phyloP scores from a whole-genome alignment of 352 stramenopile genomes.

The Globisporangium paddicum region DNA sequence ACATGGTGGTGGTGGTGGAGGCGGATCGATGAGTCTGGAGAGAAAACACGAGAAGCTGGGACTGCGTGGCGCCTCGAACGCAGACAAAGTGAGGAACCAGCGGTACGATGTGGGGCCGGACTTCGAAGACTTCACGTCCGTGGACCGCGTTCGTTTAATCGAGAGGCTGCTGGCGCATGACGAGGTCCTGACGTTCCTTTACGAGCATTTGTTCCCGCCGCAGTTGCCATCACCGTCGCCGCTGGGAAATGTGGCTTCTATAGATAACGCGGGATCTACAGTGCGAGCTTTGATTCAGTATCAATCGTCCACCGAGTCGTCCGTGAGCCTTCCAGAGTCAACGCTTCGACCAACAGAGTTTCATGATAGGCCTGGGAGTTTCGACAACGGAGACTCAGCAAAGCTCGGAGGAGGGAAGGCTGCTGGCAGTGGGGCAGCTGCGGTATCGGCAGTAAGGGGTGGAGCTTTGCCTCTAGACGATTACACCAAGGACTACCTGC shows the following conservation, averaged over 20 bases:
- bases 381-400: neutral
- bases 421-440: conserved; percentile 35
- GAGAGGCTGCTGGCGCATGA: conserved; percentile 74
- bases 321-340: conserved; percentile 18
- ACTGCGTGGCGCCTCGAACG: conserved; percentile 10
- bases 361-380: neutral
- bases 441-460: conserved; percentile 28
- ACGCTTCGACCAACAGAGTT: neutral
- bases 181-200: conserved; percentile 71
- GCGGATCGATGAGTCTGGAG: neutral
- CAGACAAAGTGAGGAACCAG: conserved; percentile 27
- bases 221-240: conserved; percentile 10
- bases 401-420: conserved; percentile 9
- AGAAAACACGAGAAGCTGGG: conserved; percentile 18
- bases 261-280: neutral
- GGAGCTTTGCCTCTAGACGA: conserved; percentile 34
- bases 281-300: neutral
- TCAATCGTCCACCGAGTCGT: conserved; percentile 11
- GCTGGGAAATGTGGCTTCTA: conserved; percentile 12
- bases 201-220: conserved; percentile 69
- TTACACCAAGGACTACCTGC: conserved; percentile 53
- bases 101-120: conserved; percentile 32
- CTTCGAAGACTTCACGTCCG: conserved; percentile 62
- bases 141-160: conserved; percentile 69
- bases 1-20: conserved; percentile 19